Conservation (phyloP, 2,329 filamentous ascomycete species). For the Beauveria bassiana region DNA sequence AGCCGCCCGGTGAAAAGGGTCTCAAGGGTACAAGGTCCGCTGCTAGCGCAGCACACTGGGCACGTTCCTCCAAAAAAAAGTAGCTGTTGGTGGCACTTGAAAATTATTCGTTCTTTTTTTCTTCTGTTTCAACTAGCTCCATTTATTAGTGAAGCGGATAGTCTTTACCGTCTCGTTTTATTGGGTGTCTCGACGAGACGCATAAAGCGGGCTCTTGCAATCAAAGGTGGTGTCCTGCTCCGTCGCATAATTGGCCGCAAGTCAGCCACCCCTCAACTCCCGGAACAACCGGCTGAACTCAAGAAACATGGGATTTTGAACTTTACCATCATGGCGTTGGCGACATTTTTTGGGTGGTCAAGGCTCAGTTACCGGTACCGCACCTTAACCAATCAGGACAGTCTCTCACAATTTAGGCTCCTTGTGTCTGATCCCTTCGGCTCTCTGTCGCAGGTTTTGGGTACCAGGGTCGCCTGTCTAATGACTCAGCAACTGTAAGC, state of each 20-base stretch:
- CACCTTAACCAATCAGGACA: neutral
- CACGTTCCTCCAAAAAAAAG: too few relatives aligned
- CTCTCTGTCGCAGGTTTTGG: too few relatives aligned
- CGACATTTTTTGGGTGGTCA: neutral
- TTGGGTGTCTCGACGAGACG: neutral
- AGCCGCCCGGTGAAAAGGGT: neutral
- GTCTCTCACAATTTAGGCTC: neutral
- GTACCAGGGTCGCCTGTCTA: too few relatives aligned
- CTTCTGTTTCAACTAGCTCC: too few relatives aligned
- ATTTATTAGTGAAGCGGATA: neutral
- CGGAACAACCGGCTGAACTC: neutral
- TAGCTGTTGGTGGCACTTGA: too few relatives aligned
- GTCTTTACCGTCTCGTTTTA: neutral
- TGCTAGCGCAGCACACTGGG: too few relatives aligned
- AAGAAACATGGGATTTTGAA: conserved; percentile 5
- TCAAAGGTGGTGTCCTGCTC: neutral
- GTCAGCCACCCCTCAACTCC: neutral
- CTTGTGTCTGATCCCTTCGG: neutral
- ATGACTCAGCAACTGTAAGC: too few relatives aligned
- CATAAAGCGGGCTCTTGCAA: neutral
- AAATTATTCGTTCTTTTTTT: too few relatives aligned
- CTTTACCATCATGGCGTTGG: conserved; percentile 1
- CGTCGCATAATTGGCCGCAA: neutral
- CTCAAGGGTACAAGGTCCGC: neutral
- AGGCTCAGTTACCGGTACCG: neutral